Evolutionary conservation across 2,329 filamentous ascomycete genomes (phyloP), one percentile per base, ranked within the genome.

Genomic region (Scedosporium apiospermum): DNA sequence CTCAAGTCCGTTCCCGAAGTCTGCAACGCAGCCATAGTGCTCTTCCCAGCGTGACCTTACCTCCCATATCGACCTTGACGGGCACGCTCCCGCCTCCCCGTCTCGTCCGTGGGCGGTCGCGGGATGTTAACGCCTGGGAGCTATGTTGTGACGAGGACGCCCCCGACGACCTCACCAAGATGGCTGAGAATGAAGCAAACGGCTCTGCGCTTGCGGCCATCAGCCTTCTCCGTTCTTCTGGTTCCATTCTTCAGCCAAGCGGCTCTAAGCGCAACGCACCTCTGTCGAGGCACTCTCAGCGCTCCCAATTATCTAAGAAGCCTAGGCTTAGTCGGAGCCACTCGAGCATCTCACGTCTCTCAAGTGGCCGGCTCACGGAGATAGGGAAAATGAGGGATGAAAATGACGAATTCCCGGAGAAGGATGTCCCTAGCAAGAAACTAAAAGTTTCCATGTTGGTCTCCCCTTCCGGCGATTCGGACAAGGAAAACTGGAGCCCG

Each of bases 401-500:
- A 59, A 67, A 63, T 58, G 62, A 55, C 10, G 69, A 69, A 30
- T 53, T 14, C 26, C 49, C 30, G 21, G 49, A 57, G 5, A 30
- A 57, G 16, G 60, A 57, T 38, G 69, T 73, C 9, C 66, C 66
- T 41, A 63, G 62, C 23, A 61, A 65, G 16, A 75, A 75, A 63
- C 73, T 75, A 59, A 79, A 78, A 64, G 69, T 76, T 16, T 73
- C 73, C 4, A 73, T 73, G 68, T 67, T 77, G 55, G 69, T 74
- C 10, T 77, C 74, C 26, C 71, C 62, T 30, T 64, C 57, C 30
- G 60, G 41, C 58, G 93, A 96, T 69, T 96, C 91, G 1, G 93
- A 98, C 73, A 98, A 98, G 76, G 93, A 98, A 77, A 98, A 98
- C 71, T 96, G 91, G 83, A 84, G 78, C 70, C 87, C 80, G 1